phyloP scores from a whole-genome alignment of 179 eudicot species.

The Amaranthus tricolor region DNA sequence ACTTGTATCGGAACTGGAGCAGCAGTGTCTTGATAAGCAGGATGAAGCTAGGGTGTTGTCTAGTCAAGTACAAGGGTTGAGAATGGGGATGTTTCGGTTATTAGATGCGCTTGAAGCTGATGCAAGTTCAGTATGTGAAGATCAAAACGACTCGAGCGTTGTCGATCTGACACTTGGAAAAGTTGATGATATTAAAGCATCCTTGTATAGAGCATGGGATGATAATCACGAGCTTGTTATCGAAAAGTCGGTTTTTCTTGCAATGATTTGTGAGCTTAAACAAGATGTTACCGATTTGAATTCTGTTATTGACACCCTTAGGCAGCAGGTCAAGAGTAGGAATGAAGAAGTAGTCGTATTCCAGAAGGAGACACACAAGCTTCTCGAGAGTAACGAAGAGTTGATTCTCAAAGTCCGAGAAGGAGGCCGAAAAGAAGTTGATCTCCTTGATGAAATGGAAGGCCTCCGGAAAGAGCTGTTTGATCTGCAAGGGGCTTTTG shows the following conservation, averaged over 20 bases:
- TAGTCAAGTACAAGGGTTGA: constrained; percentile 43
- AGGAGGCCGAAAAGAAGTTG: constrained; percentile 46
- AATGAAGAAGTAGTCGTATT: constrained; percentile 39
- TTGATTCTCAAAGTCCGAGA: constrained; percentile 45
- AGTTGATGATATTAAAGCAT: constrained; percentile 42
- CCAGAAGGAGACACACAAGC: constrained; percentile 54
- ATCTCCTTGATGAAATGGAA: constrained; percentile 45
- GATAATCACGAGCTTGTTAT: constrained; percentile 57
- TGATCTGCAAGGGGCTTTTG: constrained; percentile 45
- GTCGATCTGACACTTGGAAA: constrained; percentile 44
- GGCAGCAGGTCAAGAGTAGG: constrained; percentile 44
- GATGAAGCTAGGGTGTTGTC: constrained; percentile 49
- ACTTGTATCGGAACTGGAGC: constrained; percentile 51
- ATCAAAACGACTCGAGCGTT: constrained; percentile 40
- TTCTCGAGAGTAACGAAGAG: constrained; percentile 57
- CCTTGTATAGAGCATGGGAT: constrained; percentile 43
- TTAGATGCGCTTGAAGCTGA: constrained; percentile 51
- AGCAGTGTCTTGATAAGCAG: constrained; percentile 50
- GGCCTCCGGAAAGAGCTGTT: constrained; percentile 46
- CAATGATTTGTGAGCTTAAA: constrained; percentile 56
- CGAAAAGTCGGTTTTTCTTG: constrained; percentile 57
- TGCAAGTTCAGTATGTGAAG: constrained; percentile 35
- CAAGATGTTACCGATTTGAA: constrained; percentile 44
- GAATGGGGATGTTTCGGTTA: constrained; percentile 54
- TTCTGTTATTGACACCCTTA: constrained; percentile 39